Percentiles rank a stretch among this genome's conserved stretches.
These are phyloP conservation scores for Kwoniella newhampshirensis DNA, from an alignment of 768 basidiomycete genomes.

Conservation along the genomic window DNA sequence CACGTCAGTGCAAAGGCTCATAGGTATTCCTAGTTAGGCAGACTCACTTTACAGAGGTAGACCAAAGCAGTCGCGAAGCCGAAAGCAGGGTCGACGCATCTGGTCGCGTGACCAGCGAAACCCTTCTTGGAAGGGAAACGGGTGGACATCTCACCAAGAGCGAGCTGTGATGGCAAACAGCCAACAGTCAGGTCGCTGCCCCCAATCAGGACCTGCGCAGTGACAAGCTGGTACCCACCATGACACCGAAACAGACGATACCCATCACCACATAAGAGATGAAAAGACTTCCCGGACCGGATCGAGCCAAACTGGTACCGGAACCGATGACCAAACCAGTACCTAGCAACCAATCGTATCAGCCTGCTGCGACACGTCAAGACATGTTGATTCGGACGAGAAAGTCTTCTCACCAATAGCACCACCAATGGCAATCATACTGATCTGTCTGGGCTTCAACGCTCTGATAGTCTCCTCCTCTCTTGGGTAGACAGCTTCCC, in stretches of 20 bases:
- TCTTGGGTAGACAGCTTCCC: constrained; percentile 13
- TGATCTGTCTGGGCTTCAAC: constrained; percentile 40
- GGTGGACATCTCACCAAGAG: constrained; percentile 48
- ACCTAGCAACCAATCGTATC: constrained; percentile 23
- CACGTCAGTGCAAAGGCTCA: too few relatives aligned
- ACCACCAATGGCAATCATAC: constrained; percentile 52
- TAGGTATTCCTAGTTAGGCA: too few relatives aligned
- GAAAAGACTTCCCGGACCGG: constrained; percentile 45
- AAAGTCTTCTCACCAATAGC: constrained; percentile 39
- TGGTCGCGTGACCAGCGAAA: constrained; percentile 50
- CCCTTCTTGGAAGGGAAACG: constrained; percentile 46
- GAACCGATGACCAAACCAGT: constrained; percentile 51
- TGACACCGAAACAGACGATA: constrained; percentile 28
- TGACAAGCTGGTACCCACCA: constrained; percentile 14
- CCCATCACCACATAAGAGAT: constrained; percentile 44
- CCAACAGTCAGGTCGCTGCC: too few relatives aligned
- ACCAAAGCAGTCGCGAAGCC: constrained; percentile 31
- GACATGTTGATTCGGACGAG: background rate
- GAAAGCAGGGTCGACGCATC: constrained; percentile 44
- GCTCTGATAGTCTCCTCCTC: constrained; percentile 22
- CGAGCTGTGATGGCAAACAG: background rate
- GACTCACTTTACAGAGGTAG: constrained; percentile 24
- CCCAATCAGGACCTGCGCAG: background rate
- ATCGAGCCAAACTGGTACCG: constrained; percentile 40
- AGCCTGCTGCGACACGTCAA: background rate